Percentiles rank a stretch among this genome's conserved stretches.
Evolutionary conservation across 1,284 basidiomycete species (phyloP).

Genomic region (Trichosporon inkin): DNA sequence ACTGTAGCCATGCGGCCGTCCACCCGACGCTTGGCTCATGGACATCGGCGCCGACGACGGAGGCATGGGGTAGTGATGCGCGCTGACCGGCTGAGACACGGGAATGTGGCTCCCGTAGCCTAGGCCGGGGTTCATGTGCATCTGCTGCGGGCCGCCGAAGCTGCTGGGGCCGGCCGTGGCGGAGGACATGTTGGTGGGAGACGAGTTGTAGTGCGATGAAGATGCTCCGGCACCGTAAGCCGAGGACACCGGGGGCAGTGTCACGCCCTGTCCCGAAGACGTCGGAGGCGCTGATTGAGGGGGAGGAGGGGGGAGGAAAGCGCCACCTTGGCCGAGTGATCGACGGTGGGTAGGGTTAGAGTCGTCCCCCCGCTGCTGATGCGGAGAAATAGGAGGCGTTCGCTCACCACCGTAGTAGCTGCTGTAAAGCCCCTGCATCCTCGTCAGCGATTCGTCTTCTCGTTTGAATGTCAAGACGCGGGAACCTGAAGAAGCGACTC

Average conservation of each 20-base stretch:
- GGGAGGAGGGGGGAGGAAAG: constrained; percentile 27
- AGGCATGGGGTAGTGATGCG: constrained; percentile 21
- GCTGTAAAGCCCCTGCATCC: constrained; percentile 25
- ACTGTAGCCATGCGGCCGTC: constrained; percentile 19
- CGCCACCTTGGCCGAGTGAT: constrained; percentile 19
- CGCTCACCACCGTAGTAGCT: constrained; percentile 27
- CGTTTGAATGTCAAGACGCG: too few species aligned
- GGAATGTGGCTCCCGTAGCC: constrained; percentile 24
- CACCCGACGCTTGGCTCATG: constrained; percentile 9
- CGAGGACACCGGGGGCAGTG: constrained; percentile 24
- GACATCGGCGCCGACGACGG: constrained; percentile 22
- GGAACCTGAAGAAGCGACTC: background rate
- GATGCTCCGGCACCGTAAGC: constrained; percentile 15
- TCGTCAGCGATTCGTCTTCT: background rate
- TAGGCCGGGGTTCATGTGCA: constrained; percentile 16
- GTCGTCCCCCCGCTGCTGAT: constrained; percentile 18
- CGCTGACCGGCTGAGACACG: constrained; percentile 14
- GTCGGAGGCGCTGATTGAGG: constrained; percentile 15
- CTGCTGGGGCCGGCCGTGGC: background rate
- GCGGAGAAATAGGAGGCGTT: constrained; percentile 19
- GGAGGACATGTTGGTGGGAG: background rate
- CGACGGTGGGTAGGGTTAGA: constrained; percentile 19
- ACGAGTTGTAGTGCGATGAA: background rate
- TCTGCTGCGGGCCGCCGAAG: background rate
- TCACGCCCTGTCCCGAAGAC: constrained; percentile 12